Conservation (phyloP, 257 asterid species). For the Salvia hispanica region DNA sequence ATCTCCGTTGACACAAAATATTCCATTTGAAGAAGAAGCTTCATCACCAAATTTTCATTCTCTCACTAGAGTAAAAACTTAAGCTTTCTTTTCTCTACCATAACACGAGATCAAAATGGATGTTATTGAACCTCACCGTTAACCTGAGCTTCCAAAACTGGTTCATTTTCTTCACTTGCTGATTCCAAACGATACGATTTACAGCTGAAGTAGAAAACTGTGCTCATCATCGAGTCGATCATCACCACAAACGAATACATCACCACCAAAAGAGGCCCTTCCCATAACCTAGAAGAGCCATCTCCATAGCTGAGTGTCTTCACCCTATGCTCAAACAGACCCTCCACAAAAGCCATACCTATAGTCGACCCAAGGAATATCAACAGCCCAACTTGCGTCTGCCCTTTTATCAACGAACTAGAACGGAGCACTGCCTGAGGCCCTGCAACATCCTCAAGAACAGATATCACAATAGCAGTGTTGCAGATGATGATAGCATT, state of each 20-base stretch:
- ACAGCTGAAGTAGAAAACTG: slow-evolving; percentile 94
- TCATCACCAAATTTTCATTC: slow-evolving; percentile 23
- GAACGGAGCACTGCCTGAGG: slow-evolving; percentile 81
- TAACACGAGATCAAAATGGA: slow-evolving; percentile 7
- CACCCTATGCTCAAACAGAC: slow-evolving; percentile 89
- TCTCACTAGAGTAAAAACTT: not conserved
- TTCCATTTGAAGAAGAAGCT: slow-evolving; percentile 30
- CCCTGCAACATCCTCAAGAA: slow-evolving; percentile 84
- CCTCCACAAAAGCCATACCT: slow-evolving; percentile 87
- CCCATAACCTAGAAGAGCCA: slow-evolving; percentile 93
- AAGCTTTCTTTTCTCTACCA: not conserved
- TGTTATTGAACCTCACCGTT: slow-evolving; percentile 43
- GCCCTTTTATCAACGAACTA: slow-evolving; percentile 75
- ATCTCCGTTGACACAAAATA: not conserved
- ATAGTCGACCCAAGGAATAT: slow-evolving; percentile 88
- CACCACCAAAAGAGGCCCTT: slow-evolving; percentile 87
- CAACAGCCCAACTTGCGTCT: slow-evolving; percentile 85
- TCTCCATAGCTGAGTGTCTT: slow-evolving; percentile 89
- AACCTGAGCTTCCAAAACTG: slow-evolving; percentile 61
- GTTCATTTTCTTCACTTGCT: slow-evolving; percentile 52
- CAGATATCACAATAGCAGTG: slow-evolving; percentile 78
- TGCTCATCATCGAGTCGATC: slow-evolving; percentile 84
- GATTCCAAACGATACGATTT: slow-evolving; percentile 76
- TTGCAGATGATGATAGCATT: slow-evolving; percentile 76
- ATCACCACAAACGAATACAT: slow-evolving; percentile 83